phyloP scores from a whole-genome alignment of 2,329 filamentous ascomycete species.

The Fusarium sp. region DNA sequence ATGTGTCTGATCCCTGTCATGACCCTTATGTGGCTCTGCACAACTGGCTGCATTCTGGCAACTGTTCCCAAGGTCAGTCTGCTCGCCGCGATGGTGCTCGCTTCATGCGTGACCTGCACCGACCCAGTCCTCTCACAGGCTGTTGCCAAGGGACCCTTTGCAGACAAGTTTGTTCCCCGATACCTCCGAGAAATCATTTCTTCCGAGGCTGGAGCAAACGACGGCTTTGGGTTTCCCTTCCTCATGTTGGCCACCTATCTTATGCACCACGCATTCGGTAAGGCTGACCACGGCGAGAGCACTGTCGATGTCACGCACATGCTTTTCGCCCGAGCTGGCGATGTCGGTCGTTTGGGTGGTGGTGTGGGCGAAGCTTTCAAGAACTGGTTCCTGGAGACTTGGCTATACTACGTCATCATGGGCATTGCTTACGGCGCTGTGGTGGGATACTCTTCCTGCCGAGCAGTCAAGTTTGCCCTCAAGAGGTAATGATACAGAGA shows the following conservation, averaged over 20 bases:
- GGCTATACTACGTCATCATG: slow-evolving; percentile 69
- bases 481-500: slow-evolving; percentile 38
- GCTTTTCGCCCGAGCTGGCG: slow-evolving; percentile 43
- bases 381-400: slow-evolving; percentile 70
- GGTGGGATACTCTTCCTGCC: slow-evolving; percentile 61
- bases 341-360: slow-evolving; percentile 64
- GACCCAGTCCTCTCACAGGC: slow-evolving; percentile 73
- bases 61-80: slow-evolving; percentile 66
- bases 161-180: slow-evolving; percentile 69
- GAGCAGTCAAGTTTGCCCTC: slow-evolving; percentile 58
- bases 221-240: slow-evolving; percentile 72
- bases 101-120: slow-evolving; percentile 70
- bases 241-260: slow-evolving; percentile 69
- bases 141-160: slow-evolving; percentile 70
- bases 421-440: slow-evolving; percentile 64
- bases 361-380: slow-evolving; percentile 64
- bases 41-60: slow-evolving; percentile 65
- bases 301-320: neutral
- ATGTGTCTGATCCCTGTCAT: slow-evolving; percentile 69
- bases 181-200: slow-evolving; percentile 71
- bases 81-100: slow-evolving; percentile 67
- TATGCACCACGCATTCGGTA: slow-evolving; percentile 63
- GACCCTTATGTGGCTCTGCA: slow-evolving; percentile 71
- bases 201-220: slow-evolving; percentile 70
- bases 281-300: slow-evolving; percentile 28